Conservation (phyloP, 2,329 filamentous ascomycete genomes). For the Penicillium hesseltinei region DNA sequence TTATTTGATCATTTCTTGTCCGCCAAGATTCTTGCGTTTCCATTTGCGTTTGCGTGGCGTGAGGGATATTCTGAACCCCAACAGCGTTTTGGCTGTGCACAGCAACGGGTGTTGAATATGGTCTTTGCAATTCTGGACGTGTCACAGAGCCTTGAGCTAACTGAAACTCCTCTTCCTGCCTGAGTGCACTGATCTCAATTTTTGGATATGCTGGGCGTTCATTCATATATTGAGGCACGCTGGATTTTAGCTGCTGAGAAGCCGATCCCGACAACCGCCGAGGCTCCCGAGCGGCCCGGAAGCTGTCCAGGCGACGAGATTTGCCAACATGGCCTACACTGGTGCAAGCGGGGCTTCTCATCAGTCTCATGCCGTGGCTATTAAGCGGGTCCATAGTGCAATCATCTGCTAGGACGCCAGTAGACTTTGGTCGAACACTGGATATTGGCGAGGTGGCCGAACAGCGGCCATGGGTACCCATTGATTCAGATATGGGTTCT, state of each 20-base stretch:
- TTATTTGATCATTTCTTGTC: background rate
- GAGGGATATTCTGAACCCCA: background rate
- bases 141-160: background rate
- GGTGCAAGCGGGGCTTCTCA: background rate
- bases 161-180: background rate
- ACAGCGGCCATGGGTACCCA: background rate
- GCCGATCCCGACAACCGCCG: background rate
- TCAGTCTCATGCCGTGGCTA: background rate
- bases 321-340: background rate
- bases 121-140: background rate
- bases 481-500: background rate
- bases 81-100: background rate
- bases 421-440: conserved; percentile 1
- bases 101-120: background rate
- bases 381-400: background rate
- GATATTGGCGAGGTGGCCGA: background rate
- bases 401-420: background rate
- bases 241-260: background rate
- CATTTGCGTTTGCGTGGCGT: background rate
- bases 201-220: background rate
- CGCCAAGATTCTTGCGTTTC: too few relatives aligned
- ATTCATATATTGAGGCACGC: background rate
- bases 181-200: background rate
- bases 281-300: background rate
- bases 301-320: background rate